Evolutionary conservation across 139 green algal genomes (phyloP).

Genomic region (Marvania coccoides): DNA sequence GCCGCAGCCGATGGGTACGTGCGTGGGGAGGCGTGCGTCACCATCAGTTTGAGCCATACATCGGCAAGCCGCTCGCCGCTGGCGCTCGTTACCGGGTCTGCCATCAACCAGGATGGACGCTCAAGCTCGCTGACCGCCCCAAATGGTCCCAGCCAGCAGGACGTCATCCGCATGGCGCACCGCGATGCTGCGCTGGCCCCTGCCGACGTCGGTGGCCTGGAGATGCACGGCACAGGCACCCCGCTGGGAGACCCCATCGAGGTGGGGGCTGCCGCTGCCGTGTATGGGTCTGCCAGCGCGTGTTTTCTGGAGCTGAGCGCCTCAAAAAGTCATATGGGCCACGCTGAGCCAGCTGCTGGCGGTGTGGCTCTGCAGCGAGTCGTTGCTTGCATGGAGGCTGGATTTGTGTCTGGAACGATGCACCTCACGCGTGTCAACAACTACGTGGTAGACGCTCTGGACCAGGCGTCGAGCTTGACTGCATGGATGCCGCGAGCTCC

Average conservation of each 20-base stretch:
- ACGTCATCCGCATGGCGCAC: conserved; percentile 56
- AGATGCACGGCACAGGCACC: conserved; percentile 77
- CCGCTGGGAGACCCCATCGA: conserved; percentile 78
- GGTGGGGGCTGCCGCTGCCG: conserved; percentile 42
- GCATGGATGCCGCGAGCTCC: conserved; percentile 9
- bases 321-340: conserved; percentile 62
- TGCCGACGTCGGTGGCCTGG: conserved; percentile 27
- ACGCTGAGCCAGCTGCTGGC: conserved; percentile 74
- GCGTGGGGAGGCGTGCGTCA: conserved; percentile 56
- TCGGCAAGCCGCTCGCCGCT: neutral
- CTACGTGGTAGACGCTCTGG: conserved; percentile 24
- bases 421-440: conserved; percentile 45
- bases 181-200: neutral
- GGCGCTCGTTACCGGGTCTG: conserved; percentile 41
- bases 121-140: conserved; percentile 80
- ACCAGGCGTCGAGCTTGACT: neutral
- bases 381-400: conserved; percentile 3
- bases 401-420: neutral
- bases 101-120: conserved; percentile 84
- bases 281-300: neutral
- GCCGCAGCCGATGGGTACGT: conserved; percentile 71
- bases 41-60: conserved; percentile 14
- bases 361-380: conserved; percentile 24
- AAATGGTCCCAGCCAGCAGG: conserved; percentile 78
- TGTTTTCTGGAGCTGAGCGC: neutral